phyloP scores from a whole-genome alignment of 352 stramenopile genomes.

The Blastocystis sp. region DNA sequence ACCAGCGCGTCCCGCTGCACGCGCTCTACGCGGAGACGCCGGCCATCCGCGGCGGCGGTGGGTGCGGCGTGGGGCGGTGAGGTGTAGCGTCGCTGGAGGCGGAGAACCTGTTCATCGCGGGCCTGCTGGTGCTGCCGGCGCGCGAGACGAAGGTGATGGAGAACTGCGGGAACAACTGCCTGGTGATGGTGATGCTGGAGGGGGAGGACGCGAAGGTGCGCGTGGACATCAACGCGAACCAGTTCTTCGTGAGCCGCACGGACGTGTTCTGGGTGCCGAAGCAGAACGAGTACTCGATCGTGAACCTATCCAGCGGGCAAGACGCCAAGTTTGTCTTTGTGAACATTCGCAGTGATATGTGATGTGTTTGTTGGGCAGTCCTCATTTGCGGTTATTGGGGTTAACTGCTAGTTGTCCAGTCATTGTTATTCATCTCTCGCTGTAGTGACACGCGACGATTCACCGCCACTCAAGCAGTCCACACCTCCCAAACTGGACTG shows the following conservation, averaged over 20 bases:
- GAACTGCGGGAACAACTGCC: conserved; percentile 56
- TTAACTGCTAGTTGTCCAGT: no score
- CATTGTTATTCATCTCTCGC: no score
- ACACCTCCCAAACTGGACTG: no score
- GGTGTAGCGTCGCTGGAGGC: conserved; percentile 19
- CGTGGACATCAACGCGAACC: conserved; percentile 12
- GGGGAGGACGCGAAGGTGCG: background rate
- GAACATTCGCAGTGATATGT: conserved; percentile 45
- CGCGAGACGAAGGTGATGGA: background rate
- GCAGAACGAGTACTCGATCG: conserved; percentile 39
- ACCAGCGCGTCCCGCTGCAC: background rate
- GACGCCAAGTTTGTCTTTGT: conserved; percentile 53
- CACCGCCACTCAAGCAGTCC: no score
- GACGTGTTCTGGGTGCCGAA: conserved; percentile 61
- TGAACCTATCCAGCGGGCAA: background rate
- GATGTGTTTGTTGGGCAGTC: background rate
- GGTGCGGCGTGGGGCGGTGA: background rate
- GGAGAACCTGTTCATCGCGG: conserved; percentile 56
- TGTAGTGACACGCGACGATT: no score
- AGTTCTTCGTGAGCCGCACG: background rate
- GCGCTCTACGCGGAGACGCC: conserved; percentile 26
- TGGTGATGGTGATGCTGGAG: conserved; percentile 19
- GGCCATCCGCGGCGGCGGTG: background rate
- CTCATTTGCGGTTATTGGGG: no score
- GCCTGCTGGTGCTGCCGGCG: conserved; percentile 11